Base-by-base conservation (phyloP, 129 eudicot genomes). In the Sambucus nigra region DNA sequence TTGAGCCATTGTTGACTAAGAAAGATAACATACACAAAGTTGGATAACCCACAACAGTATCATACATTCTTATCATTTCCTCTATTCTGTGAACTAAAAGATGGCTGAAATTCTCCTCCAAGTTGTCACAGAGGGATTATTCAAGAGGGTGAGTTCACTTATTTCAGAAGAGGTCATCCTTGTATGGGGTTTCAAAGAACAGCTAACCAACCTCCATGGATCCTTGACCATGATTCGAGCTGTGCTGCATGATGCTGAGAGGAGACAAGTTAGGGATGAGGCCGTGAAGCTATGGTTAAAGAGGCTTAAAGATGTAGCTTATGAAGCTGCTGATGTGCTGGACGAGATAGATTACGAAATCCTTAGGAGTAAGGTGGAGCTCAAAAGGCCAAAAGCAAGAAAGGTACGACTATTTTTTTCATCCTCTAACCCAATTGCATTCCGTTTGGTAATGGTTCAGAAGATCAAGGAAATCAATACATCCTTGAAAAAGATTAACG, bases 261-360 rank as follows among this genome's bases (percentile, higher is more conserved):
- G 40, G 19, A 13, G 39, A 46, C 46, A 57, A 7, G 17, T 25
- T 2, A 45, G 14, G 17, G 12, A 25, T 5, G 15, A 46, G 18
- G 53, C 44, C 19, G 60, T 47, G 23, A 24, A 26, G 27, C 5
- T 7, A 13, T 59, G 53, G 52, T 40, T 59, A 33, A 49, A 59
- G 60, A 42, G 46, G 25, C 68, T 72, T 23, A 51, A 59, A 48
- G 44, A 28, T n/a, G 60, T 50, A 16, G 61, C 55, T 3, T 44
- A 33, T 21, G 63, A 51, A 7, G 77, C 63, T 17, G 71, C 64
- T 7, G 44, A 71, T 29, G 47, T 71, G 41, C 18, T 65, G 25
- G 67, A 65, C 24, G 67, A 65, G 58, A 14, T 71, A n/a, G 29
- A 23, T 7, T 61, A 65, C 21, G 35, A 61, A 18, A 55, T 39